Evolutionary conservation across 257 asterid genomes (phyloP), one percentile per base, ranked within the genome.

Genomic region (Solanum verrucosum): DNA sequence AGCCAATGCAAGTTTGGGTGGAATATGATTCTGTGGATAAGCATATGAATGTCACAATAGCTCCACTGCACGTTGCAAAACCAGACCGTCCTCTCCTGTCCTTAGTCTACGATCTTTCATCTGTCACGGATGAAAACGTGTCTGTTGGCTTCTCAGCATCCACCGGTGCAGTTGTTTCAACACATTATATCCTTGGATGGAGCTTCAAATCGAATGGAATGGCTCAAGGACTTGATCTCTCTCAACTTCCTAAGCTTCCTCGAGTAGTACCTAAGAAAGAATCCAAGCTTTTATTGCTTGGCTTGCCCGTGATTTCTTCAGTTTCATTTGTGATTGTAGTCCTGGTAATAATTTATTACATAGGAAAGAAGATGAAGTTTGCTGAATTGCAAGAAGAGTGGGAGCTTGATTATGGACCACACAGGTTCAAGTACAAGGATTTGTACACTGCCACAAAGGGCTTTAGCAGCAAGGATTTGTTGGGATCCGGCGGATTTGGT

Each of bases 1-100:
- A 44, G 11, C 71, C 87, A 40, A 92, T 92, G 91, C 94, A 92
- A 78, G 88, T 89, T 72, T 95, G 96, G 98, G 88, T 95, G 72
- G 96, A 94, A 3, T 95, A 91, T 44, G 88, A 89, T 33, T 93
- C 90, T 6, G 46, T 1, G 40, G 27, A 52, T 29, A 87, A 87
- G 65, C 63, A 77, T 23, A 87, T 77, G 23, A 77, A 77, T 87
- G 68, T 87, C 63, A 75, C 79, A 52, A 38, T 87, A 52, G 89
- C 77, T 87, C 89, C 86, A 16, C 12, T 68, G 6, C 7, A 68
- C 7, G 13, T 31, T 5, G 65, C 65, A 44, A 86, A 71, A 84
- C 74, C 87, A 52, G 40, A 84, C 25, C 49, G 29, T 33, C 33
- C 87, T 56, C 74, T 84, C 59, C 9, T 72, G 14, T 86, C 68